These are phyloP conservation scores for Pholiota conissans DNA, from an alignment of 768 basidiomycete species.

Conservation along the genomic window DNA sequence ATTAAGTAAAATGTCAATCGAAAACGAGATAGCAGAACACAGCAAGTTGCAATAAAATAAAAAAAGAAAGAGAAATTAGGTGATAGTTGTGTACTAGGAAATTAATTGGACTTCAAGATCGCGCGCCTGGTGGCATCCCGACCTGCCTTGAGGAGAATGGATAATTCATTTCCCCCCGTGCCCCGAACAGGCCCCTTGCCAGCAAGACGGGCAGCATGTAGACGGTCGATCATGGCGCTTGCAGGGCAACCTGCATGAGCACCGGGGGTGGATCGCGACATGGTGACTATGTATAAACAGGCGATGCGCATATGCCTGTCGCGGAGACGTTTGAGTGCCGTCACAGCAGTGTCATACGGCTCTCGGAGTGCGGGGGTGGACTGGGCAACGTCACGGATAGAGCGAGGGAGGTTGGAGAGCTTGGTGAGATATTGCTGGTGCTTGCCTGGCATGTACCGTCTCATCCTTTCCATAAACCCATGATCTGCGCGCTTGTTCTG, in stretches of 20 bases:
- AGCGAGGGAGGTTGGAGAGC: constrained; percentile 58
- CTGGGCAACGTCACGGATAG: constrained; percentile 62
- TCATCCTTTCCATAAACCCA: constrained; percentile 92
- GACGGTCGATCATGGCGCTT: constrained; percentile 52
- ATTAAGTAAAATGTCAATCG: constrained; percentile 14
- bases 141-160: constrained; percentile 82
- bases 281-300: constrained; percentile 82
- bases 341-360: constrained; percentile 79
- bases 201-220: constrained; percentile 39
- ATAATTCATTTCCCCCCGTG: constrained; percentile 87
- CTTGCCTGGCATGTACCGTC: constrained; percentile 91
- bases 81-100: neutral
- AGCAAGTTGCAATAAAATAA: constrained; percentile 14
- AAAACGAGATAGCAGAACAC: constrained; percentile 18
- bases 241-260: constrained; percentile 50
- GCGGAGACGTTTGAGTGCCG: constrained; percentile 78
- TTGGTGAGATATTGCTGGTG: constrained; percentile 84
- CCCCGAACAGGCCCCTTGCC: constrained; percentile 64
- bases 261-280: constrained; percentile 62
- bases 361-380: constrained; percentile 58
- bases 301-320: constrained; percentile 91
- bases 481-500: constrained; percentile 65
- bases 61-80: constrained; percentile 6
- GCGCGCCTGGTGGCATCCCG: constrained; percentile 83
- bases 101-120: constrained; percentile 42